Percentiles rank a stretch among this genome's conserved stretches.
These are phyloP conservation scores for Daldinia decipiens DNA, from an alignment of 495 filamentous ascomycete species.

Conservation along the genomic window DNA sequence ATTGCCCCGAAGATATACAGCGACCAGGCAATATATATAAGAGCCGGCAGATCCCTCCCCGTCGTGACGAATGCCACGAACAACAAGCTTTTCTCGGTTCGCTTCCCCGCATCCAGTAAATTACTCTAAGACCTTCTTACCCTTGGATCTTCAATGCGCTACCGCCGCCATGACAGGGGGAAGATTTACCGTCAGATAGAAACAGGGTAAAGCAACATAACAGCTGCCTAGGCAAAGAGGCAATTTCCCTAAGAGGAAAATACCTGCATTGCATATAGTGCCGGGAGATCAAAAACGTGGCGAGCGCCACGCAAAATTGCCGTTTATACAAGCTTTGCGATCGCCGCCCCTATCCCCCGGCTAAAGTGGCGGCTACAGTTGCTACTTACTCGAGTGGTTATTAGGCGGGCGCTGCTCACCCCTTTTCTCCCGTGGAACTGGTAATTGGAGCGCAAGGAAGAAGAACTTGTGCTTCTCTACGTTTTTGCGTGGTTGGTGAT, in stretches of 20 bases:
- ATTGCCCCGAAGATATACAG: background rate
- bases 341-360: slow-evolving; percentile 12
- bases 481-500: background rate
- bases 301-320: slow-evolving; percentile 19
- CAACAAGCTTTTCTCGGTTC: slow-evolving; percentile 19
- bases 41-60: slow-evolving; percentile 14
- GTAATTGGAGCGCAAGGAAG: slow-evolving; percentile 22
- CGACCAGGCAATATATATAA: slow-evolving; percentile 20
- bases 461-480: background rate
- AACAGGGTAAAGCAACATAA: slow-evolving; percentile 20
- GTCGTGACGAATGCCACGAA: slow-evolving; percentile 17
- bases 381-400: slow-evolving; percentile 6
- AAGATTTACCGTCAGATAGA: slow-evolving; percentile 10
- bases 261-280: slow-evolving; percentile 3
- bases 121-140: no score
- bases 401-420: slow-evolving; percentile 8
- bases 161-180: background rate
- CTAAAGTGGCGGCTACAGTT: slow-evolving; percentile 25
- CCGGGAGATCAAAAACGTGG: slow-evolving; percentile 24
- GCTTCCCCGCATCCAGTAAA: slow-evolving; percentile 33
- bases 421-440: slow-evolving; percentile 26
- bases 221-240: background rate
- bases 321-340: slow-evolving; percentile 39
- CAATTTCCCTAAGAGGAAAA: slow-evolving; percentile 25
- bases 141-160: slow-evolving; percentile 27